Evolutionary conservation across 2,329 filamentous ascomycete species (phyloP), one percentile per base, ranked within the genome.

Genomic region (Pseudopithomyces chartarum): DNA sequence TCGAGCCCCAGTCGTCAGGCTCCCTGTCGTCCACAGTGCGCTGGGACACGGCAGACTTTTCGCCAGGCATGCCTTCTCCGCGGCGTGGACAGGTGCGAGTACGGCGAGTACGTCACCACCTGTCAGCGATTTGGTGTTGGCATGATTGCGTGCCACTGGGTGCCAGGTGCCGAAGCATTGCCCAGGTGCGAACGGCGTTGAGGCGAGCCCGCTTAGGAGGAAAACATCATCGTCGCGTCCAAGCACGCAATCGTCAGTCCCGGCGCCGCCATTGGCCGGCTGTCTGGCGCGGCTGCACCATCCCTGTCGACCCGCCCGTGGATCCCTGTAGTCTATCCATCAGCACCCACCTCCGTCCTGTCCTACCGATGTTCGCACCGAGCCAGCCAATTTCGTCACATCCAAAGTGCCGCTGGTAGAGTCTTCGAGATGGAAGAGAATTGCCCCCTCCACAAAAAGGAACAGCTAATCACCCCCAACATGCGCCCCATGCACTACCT

Each of bases 161-260:
- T n/a, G n/a, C n/a, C 8, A 17, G n/a, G n/a, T 40, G 38, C 38
- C 13, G n/a, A 40, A 2, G 29, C 32, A 3, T n/a, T n/a, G n/a
- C n/a, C n/a, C n/a, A n/a, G n/a, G n/a, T 17, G 52, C 36, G 13
- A 32, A 43, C 48, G 50, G 50, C 40, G 50, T 32, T n/a, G 12
- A 12, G 34, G 43, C 42, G 43, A 42, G 23, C 22, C 43, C 52
- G 38, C 43, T 32, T 23, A 19, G 43, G 32, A 52, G 39, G 65
- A 29, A 70, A 58, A 67, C 71, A 70, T 73, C 71, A 74, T 74
- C 65, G 61, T 42, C 57, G 48, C 56, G 56, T 51, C 58, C 60
- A 66, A 74, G 71, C 71, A 74, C 71, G 71, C 71, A 70, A 74
- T 74, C 55, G 50, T n/a, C 44, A 52, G 29, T 40, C 40, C 19